Evolutionary conservation across 805 yeast genomes (phyloP), one percentile per base, ranked within the genome.

Genomic region (Metschnikowia lochheadii): DNA sequence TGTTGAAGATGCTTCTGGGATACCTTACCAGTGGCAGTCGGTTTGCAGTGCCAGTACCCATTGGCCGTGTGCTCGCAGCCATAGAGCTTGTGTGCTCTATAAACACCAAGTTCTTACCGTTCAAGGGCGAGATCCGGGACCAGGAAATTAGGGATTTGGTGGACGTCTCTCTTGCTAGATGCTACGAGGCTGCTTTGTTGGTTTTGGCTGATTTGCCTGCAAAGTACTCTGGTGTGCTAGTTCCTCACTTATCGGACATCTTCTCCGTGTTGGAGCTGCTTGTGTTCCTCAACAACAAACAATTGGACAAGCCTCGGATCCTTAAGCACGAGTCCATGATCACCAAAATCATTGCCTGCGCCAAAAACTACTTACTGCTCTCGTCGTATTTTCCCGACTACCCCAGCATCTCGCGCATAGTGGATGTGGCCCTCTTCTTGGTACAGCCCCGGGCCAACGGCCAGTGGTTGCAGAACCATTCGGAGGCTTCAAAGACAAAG

Each of bases 61-160:
- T 88, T 13, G 91, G 92, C 1, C 59, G 68, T 41, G 61, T 85
- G 2, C 61, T 85, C 5, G 62, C 72, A 7, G 52, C 84, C 44
- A 69, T 75, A 20, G 89, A 85, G 58, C 67, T 83, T 11, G 60
- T 84, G 14, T 65, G 80, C 51, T 74, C 83, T 15, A 65, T 88
- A 51, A 81, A 83, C 55, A 66, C 77, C 13, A 79, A 75, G 48
- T 81, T 80, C 53, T 66, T 83, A 35, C 74, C 82, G 1, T 73
- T 84, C 60, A 80, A 78, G 56, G 73, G 77, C 44, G 89, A 84
- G 53, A 76, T 85, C 51, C 73, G 85, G 53, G 85, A 84, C 59
- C 70, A 68, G 7, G 67, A 72, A 8, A 66, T 83, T 40, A 79
- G 75, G 50, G 63, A 68, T 11, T 61, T 75, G 20, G 72, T 86